A percentile compares a stretch with the other conserved stretches of the same genome.
Conservation (phyloP, 2,329 filamentous ascomycete species). For the Aspergillus melleus region DNA sequence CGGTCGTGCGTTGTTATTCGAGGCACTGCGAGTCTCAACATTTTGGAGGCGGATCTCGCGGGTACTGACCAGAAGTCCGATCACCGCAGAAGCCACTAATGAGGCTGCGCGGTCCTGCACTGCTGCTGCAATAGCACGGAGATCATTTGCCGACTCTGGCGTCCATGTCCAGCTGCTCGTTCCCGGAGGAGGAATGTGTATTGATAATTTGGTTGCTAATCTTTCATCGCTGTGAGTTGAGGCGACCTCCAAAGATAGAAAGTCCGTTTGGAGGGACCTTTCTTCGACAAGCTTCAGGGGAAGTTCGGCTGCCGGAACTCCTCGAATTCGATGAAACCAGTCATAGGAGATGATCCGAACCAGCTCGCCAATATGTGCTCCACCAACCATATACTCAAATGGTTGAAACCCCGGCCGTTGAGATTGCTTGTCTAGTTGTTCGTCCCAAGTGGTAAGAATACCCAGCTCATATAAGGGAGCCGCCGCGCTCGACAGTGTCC, state of each 20-base stretch:
- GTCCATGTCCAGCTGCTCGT: conserved; percentile 59
- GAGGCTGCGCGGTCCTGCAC: conserved; percentile 70
- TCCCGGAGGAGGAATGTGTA: conserved; percentile 51
- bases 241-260: conserved; percentile 67
- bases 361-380: conserved; percentile 71
- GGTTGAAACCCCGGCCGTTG: conserved; percentile 73
- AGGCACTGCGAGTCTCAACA: conserved; percentile 12
- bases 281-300: conserved; percentile 54
- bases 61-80: conserved; percentile 66
- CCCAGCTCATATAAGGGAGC: conserved; percentile 60
- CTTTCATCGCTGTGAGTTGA: conserved; percentile 47
- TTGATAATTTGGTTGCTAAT: conserved; percentile 44
- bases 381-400: conserved; percentile 76
- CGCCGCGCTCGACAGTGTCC: conserved; percentile 72
- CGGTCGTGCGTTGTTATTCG: background rate
- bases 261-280: conserved; percentile 66
- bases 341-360: conserved; percentile 67
- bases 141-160: conserved; percentile 54
- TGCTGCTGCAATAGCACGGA: conserved; percentile 65
- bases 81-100: conserved; percentile 67
- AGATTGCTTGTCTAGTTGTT: conserved; percentile 60
- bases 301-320: conserved; percentile 44
- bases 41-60: conserved; percentile 57
- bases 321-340: conserved; percentile 52
- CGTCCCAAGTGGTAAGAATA: conserved; percentile 69